phyloP scores from a whole-genome alignment of 495 filamentous ascomycete genomes.

The Hyaloscypha variabilis region DNA sequence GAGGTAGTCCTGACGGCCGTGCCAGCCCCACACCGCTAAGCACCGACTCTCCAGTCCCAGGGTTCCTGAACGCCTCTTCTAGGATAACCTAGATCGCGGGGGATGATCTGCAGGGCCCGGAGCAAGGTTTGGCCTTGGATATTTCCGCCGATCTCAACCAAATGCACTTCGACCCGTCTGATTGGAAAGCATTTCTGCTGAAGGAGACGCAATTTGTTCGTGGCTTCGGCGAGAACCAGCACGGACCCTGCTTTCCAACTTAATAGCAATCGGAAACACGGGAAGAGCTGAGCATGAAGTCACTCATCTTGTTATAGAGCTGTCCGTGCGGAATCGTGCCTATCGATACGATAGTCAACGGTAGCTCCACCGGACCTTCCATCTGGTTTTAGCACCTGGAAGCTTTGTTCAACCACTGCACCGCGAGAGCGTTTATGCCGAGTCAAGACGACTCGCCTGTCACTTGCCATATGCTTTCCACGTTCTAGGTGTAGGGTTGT shows the following conservation, averaged over 20 bases:
- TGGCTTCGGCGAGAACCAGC: background rate
- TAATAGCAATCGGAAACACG: background rate
- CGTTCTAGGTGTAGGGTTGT: background rate
- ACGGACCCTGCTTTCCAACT: background rate
- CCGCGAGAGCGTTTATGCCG: background rate
- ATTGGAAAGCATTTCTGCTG: background rate
- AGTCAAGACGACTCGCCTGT: background rate
- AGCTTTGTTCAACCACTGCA: background rate
- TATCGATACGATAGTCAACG: background rate
- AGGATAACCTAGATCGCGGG: background rate
- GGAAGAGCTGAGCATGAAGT: background rate
- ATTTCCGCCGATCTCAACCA: background rate
- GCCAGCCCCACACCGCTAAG: background rate
- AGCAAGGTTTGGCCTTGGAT: background rate
- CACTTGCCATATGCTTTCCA: background rate
- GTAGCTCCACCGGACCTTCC: background rate
- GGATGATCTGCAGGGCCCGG: background rate
- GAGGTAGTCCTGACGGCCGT: background rate
- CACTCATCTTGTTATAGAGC: background rate
- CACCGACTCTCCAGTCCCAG: background rate
- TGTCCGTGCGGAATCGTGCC: background rate
- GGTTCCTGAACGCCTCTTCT: background rate
- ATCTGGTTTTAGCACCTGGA: background rate
- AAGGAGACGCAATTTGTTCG: background rate
- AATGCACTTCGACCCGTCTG: background rate